Evolutionary conservation across 78 protist genomes (phyloP), one percentile per base, ranked within the genome.

Genomic region (Planoprotostelium fungivorum): DNA sequence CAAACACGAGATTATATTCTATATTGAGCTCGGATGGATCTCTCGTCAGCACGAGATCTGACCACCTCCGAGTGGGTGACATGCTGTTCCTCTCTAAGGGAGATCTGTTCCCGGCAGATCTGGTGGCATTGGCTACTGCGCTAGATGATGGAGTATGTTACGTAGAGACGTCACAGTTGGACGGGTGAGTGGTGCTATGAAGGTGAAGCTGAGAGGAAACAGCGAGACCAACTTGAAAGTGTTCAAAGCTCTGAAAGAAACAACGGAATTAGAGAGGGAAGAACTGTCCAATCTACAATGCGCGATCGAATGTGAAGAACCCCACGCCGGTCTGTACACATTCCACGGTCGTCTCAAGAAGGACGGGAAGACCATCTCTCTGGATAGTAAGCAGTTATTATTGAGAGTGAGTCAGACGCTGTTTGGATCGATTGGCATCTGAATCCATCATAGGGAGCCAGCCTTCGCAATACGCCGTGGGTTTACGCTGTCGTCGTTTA

Each of bases 201-300:
- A 51, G 5, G 5, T 51, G 5, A 51, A 87, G 25, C 35, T 35
- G n/a, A 87, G 31, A 87, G 29, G 35, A 1, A 87, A 87, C 36
- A 87, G 92, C 90, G 94, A 92, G 85, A 92, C 94, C 0, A 92
- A 92, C 88, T 38, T 92, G 36, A 92, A 92, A 35, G 92, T 89
- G 38, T 88, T 91, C 63, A 92, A 92, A 35, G 85, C 94, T 35
- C 29, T 89, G 35, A 0, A 16, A 1, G 94, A 92, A 25, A 89
- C 94, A 1, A 36, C 63, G 16, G 29, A 35, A 36, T 31, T 34
- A 1, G 88, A 89, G 37, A 92, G 83, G 5, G 92, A 92, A 31
- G 91, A 92, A 10, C 51, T 92, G 0, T 88, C 94, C n/a, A 0
- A 36, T 1, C 35, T 92, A 34, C 85, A 86, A 34, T 91, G 91